These are phyloP conservation scores for Solanum rostratum DNA, from an alignment of 257 asterid species.

Conservation along the genomic window DNA sequence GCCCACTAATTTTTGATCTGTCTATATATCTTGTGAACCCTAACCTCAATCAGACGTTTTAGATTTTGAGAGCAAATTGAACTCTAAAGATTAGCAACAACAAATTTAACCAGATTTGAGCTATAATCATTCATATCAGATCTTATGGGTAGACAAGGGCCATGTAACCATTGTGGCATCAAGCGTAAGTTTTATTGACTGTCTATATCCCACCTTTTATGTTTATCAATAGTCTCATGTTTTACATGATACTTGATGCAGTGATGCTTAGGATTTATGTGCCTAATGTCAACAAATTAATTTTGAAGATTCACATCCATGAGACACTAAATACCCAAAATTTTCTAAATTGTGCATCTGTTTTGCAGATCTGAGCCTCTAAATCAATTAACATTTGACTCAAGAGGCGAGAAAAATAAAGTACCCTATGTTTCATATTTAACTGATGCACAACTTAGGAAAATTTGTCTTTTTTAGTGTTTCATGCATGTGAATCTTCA, in stretches of 20 bases:
- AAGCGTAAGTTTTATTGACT: neutral
- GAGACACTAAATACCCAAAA: no score
- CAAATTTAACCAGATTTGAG: neutral
- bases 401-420: neutral
- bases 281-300: no score
- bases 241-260: neutral
- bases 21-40: neutral
- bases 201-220: neutral
- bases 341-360: no score
- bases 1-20: neutral
- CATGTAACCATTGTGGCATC: constrained; percentile 15
- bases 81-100: neutral
- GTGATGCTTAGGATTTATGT: no score
- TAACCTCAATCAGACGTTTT: neutral
- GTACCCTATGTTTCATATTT: neutral
- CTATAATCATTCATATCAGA: neutral
- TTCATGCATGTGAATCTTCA: neutral
- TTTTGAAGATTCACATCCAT: no score
- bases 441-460: neutral
- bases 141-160: constrained; percentile 11
- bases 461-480: neutral
- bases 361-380: no score
- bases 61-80: neutral
- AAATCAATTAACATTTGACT: neutral
- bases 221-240: neutral